Conservation (phyloP, 2,329 filamentous ascomycete species). For the Claviceps digitariae region DNA sequence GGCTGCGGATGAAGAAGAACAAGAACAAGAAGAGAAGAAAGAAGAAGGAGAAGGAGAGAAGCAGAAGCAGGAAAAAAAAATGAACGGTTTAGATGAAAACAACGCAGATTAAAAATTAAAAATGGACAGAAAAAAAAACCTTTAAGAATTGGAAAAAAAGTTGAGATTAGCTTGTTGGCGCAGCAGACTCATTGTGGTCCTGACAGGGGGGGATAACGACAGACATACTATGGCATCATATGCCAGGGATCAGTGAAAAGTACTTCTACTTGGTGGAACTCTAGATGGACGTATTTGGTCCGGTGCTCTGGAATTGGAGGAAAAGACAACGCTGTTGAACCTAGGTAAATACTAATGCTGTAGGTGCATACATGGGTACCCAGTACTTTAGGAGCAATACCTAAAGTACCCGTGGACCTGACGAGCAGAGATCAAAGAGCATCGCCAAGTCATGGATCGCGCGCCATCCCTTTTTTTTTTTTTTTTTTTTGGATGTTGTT, state of each 20-base stretch:
- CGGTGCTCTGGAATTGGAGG: too few species aligned
- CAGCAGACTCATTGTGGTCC: not conserved
- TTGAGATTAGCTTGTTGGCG: not conserved
- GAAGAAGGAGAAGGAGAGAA: not conserved
- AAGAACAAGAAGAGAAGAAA: not conserved
- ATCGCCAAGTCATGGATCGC: not conserved
- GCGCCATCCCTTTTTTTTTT: not conserved
- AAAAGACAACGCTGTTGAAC: conserved; percentile 1
- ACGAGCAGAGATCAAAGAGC: not conserved
- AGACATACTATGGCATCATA: not conserved
- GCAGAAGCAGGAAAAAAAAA: not conserved
- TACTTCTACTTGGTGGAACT: not conserved
- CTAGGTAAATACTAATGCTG: not conserved
- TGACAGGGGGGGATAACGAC: not conserved
- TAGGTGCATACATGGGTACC: not conserved
- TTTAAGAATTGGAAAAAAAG: not conserved
- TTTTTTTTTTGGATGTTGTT: not conserved
- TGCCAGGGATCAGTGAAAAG: not conserved
- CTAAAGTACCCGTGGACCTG: not conserved
- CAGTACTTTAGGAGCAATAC: not conserved
- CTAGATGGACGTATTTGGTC: too few species aligned
- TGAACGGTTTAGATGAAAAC: not conserved
- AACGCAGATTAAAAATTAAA: not conserved
- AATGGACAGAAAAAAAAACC: not conserved
- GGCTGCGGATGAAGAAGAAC: conserved; percentile 1